phyloP scores from a whole-genome alignment of 306 rosid genomes.

The Argentina anserina region DNA sequence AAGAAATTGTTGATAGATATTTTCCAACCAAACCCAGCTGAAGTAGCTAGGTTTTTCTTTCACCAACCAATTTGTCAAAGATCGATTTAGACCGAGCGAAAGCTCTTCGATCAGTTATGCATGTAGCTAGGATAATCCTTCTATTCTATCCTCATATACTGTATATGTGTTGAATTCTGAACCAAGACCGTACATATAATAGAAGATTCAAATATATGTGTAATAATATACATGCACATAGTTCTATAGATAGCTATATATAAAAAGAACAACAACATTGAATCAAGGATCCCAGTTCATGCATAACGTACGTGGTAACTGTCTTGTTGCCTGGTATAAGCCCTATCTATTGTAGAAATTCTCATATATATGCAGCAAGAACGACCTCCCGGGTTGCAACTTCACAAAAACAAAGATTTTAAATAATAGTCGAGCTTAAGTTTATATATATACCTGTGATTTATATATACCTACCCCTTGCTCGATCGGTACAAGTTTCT shows the following conservation, averaged over 20 bases:
- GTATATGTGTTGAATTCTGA: not conserved
- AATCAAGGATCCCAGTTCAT: not conserved
- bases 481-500: not conserved
- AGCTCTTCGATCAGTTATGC: not conserved
- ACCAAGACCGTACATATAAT: not conserved
- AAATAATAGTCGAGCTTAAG: not conserved
- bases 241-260: not conserved
- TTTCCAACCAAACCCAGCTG: slow-evolving; percentile 7
- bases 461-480: not conserved
- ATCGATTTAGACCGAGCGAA: not conserved
- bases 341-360: not conserved
- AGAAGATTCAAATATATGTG: not conserved
- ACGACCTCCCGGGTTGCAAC: not conserved
- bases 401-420: not conserved
- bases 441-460: not conserved
- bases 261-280: not conserved
- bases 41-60: not conserved
- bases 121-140: not conserved
- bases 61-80: slow-evolving; percentile 11
- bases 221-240: not conserved
- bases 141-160: not conserved
- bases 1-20: slow-evolving; percentile 13
- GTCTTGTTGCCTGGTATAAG: not conserved
- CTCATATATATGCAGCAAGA: not conserved
- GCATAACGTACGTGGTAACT: not conserved